Evolutionary conservation across 2,329 filamentous ascomycete genomes (phyloP), one percentile per base, ranked within the genome.

Genomic region (Pyrenochaeta sp.): DNA sequence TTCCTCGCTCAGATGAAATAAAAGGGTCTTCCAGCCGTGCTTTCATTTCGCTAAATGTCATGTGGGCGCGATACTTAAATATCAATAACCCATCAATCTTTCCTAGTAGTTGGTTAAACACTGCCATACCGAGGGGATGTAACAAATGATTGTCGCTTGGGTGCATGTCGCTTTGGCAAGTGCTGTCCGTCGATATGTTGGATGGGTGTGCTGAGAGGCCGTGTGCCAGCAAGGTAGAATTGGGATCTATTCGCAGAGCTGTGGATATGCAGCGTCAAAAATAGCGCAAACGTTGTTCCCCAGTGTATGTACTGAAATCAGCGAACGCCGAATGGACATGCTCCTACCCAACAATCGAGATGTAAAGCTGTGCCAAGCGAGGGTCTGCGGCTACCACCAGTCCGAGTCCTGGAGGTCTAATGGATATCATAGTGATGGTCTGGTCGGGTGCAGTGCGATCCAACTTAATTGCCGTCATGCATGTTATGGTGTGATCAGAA

Each of bases 401-500:
- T 15, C 15, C 42, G 25, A 44, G 4, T 44, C 42, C 25, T 12
- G 42, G 13, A 15, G 5, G n/a, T 44, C 10, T 43, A 44, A 28
- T 62, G 59, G 54, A 64, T 57, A 59, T 64, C 52, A 39, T 58
- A 66, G 48, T 53, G 61, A 66, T 59, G 51, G 56, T 62, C 63
- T 50, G 28, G 56, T 37, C 25, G 24, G 24, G n/a, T 44, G 12
- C 15, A 19, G 19, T 55, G 39, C 47, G 50, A 30, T 58, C 34
- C 36, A 39, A 25, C 43, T 42, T 39, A 13, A 39, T 53, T 50
- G 36, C 56, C 51, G 19, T 40, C 37, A 28, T 43, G 32, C 22
- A 15, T 37, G 24, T 28, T 37, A 39, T 25, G 36, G 47, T 52
- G 15, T 52, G 36, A 43, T 61, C 52, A 72, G 40, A 72, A 74